A percentile compares a stretch with the other conserved stretches of the same genome.
Conservation (phyloP, 805 yeast species). For the Candida pseudofarinosa region DNA sequence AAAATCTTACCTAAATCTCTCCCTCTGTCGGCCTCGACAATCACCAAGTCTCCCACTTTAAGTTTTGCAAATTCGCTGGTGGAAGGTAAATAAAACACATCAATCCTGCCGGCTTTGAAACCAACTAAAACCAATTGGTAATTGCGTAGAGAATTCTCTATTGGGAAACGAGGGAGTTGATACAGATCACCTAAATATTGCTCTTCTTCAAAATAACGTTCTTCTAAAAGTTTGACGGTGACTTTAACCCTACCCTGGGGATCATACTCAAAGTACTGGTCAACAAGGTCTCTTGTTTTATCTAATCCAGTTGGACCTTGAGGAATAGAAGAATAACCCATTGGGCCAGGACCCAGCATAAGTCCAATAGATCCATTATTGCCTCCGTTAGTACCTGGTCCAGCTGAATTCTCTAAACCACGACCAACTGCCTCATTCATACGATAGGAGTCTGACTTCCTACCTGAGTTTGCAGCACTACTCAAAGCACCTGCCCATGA, state of each 20-base stretch:
- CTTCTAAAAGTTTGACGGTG: slow-evolving; percentile 23
- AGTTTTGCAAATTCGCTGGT: slow-evolving; percentile 23
- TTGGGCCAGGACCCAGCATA: background rate
- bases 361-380: background rate
- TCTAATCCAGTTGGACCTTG: background rate
- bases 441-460: background rate
- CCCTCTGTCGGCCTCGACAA: slow-evolving; percentile 84
- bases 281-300: slow-evolving; percentile 16
- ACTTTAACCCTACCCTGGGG: slow-evolving; percentile 37
- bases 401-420: too few relatives aligned
- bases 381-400: background rate
- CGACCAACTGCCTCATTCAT: background rate
- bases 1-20: slow-evolving; percentile 68
- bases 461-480: background rate
- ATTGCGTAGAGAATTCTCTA: slow-evolving; percentile 32
- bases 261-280: slow-evolving; percentile 35
- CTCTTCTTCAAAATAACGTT: slow-evolving; percentile 27
- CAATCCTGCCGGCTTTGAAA: slow-evolving; percentile 77
- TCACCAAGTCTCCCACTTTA: slow-evolving; percentile 61
- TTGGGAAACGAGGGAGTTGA: slow-evolving; percentile 35
- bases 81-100: slow-evolving; percentile 62
- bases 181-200: slow-evolving; percentile 23
- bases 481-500: background rate
- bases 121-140: slow-evolving; percentile 56
- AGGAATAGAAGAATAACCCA: background rate